Base-by-base conservation (phyloP, 805 yeast genomes). In the Teunomyces cretensis region DNA sequence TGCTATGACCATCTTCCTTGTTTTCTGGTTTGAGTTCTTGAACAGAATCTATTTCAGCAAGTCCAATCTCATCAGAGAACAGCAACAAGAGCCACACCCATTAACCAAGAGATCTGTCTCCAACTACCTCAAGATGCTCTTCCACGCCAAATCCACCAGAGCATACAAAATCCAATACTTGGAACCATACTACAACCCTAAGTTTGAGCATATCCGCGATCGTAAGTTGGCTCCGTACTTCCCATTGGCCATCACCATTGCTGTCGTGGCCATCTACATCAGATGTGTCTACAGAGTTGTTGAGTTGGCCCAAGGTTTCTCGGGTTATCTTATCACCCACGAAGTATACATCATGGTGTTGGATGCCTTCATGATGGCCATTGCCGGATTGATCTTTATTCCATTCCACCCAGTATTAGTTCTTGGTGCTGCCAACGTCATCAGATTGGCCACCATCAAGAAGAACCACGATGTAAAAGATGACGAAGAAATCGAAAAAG, bases 391-490 rank as follows among this genome's bases (percentile, higher is more conserved):
- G 13, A 48, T 68, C 8, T 65, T 69, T 37, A 46, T 68, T 30
- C 65, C 67, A 1, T 70, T 70, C 65, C 76, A 70, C 51, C 76
- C 75, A 6, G 61, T 60, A 6, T 58, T 61, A 51, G 68, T 61
- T 1, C 57, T 68, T 39, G 75, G 76, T 16, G 31, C 48, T 4
- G 49, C 39, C 11, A 58, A 66, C 44, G 48, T 54, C 13, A 53
- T 66, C 16, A 59, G 54, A 40, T 55, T 64, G 33, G 61, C 62
- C 1, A 52, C 57, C 9, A 64, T 66, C 43, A 60, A 59, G 53
- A 52, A 54, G 42, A 57, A 59, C 26, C 33, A 46, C 26, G 67
- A 64, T 43, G 60, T 54, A 33, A 44, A 50, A 15, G 14, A 9
- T 9, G 36, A 33, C 15, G 36, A 33, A 7, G 13, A 17, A 12